Conservation (phyloP, 1,284 basidiomycete species). For the Trichosporon sp. region DNA sequence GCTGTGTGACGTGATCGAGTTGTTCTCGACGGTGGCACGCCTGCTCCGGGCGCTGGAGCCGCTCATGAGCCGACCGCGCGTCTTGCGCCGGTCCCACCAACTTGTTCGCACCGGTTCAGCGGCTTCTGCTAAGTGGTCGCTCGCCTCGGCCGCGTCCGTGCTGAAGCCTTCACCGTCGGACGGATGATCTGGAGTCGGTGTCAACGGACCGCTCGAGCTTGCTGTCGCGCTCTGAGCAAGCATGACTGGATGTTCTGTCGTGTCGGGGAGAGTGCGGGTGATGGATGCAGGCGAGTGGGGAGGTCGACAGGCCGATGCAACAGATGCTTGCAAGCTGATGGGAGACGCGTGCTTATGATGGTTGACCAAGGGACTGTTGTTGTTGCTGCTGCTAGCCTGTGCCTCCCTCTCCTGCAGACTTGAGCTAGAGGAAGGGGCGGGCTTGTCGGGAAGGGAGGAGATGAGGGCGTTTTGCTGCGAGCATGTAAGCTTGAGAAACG, state of each 20-base stretch:
- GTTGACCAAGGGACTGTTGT: not conserved
- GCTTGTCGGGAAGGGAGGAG: not conserved
- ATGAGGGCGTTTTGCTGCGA: constrained; percentile 1
- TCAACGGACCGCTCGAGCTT: constrained; percentile 15
- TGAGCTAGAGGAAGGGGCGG: not conserved
- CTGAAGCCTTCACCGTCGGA: not conserved
- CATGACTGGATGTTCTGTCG: not conserved
- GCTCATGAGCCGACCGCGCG: constrained; percentile 7
- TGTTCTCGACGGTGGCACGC: not conserved
- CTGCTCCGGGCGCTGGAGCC: constrained; percentile 2
- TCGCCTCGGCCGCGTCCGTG: not conserved
- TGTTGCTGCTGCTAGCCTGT: not conserved
- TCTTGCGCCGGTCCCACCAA: constrained; percentile 18
- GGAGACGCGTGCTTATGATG: not conserved
- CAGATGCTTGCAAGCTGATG: not conserved
- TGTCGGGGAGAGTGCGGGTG: not conserved
- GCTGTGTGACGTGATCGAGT: constrained; percentile 4
- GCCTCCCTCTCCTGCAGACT: not conserved
- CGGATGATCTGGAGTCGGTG: constrained; percentile 13
- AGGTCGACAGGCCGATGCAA: constrained; percentile 2
- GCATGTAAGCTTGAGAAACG: constrained; percentile 1
- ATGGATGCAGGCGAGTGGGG: not conserved
- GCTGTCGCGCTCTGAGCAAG: constrained; percentile 6
- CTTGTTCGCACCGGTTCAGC: not conserved
- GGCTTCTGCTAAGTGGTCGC: not conserved